A percentile compares a stretch with the other conserved stretches of the same genome.
phyloP scores from a whole-genome alignment of 2,329 filamentous ascomycete species.

The Botrytis cinerea region DNA sequence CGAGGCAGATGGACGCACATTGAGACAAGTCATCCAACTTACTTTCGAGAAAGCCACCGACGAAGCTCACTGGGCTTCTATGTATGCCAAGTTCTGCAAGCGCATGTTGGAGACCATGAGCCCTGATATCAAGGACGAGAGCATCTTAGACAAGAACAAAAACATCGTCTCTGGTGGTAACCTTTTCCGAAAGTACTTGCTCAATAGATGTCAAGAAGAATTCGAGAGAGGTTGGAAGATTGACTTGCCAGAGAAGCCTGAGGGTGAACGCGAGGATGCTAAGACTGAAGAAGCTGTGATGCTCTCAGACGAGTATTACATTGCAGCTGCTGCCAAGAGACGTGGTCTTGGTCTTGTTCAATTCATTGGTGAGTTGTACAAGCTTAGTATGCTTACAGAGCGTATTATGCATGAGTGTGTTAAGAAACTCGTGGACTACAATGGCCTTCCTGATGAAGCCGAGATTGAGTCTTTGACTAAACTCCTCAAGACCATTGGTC shows the following conservation, averaged over 20 bases:
- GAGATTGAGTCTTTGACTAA: slow-evolving; percentile 96
- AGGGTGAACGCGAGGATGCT: slow-evolving; percentile 59
- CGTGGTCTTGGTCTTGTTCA: slow-evolving; percentile 96
- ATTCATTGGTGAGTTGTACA: slow-evolving; percentile 99
- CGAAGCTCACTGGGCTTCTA: slow-evolving; percentile 96
- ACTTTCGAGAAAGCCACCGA: slow-evolving; percentile 99
- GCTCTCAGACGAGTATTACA: slow-evolving; percentile 95
- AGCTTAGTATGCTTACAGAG: slow-evolving; percentile 96
- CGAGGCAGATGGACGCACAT: slow-evolving; percentile 87
- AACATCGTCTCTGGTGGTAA: slow-evolving; percentile 89
- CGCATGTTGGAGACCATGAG: slow-evolving; percentile 96
- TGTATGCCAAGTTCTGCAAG: slow-evolving; percentile 99
- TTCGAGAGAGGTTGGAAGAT: slow-evolving; percentile 97
- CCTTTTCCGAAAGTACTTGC: slow-evolving; percentile 96
- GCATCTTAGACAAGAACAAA: slow-evolving; percentile 85
- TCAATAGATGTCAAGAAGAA: slow-evolving; percentile 98
- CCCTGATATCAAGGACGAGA: slow-evolving; percentile 91
- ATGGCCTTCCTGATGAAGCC: slow-evolving; percentile 88
- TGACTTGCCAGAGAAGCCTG: slow-evolving; percentile 76
- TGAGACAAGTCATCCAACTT: slow-evolving; percentile 97
- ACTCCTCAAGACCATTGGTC: slow-evolving; percentile 87
- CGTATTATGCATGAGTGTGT: slow-evolving; percentile 99
- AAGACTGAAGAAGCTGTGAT: slow-evolving; percentile 72
- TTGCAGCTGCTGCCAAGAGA: slow-evolving; percentile 90
- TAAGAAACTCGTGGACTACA: slow-evolving; percentile 93